Percentiles rank a stretch among this genome's conserved stretches.
Conservation (phyloP, 2,329 filamentous ascomycete species). For the Epichloe sp. region DNA sequence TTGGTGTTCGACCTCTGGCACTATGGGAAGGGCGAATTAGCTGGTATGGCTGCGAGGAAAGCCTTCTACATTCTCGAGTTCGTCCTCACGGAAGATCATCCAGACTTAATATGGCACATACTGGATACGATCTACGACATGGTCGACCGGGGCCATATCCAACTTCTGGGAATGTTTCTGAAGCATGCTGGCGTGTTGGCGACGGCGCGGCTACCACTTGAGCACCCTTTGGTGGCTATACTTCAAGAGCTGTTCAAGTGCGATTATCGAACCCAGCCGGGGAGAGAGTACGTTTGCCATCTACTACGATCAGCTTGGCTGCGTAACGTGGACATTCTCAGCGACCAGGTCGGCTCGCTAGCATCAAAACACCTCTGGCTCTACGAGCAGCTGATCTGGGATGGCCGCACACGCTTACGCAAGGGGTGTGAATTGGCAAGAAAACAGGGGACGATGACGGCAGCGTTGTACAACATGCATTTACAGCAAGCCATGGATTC, state of each 20-base stretch:
- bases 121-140: conserved; percentile 26
- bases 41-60: conserved; percentile 22
- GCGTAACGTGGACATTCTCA: conserved; percentile 22
- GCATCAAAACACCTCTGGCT: conserved; percentile 21
- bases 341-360: conserved; percentile 17
- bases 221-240: conserved; percentile 22
- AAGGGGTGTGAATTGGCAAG: conserved; percentile 18
- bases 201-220: conserved; percentile 14
- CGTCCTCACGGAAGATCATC: conserved; percentile 23
- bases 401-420: conserved; percentile 22
- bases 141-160: conserved; percentile 22
- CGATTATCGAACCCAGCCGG: conserved; percentile 18
- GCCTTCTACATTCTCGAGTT: conserved; percentile 24
- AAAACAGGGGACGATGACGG: conserved; percentile 16
- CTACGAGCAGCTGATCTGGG: conserved; percentile 27
- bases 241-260: conserved; percentile 19
- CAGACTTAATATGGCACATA: conserved; percentile 25
- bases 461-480: conserved; percentile 16
- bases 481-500: conserved; percentile 6
- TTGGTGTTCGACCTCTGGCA: conserved; percentile 24
- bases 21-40: conserved; percentile 21
- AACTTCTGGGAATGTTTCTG: conserved; percentile 22
- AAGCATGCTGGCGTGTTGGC: conserved; percentile 18
- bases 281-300: conserved; percentile 20
- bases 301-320: conserved; percentile 23